phyloP scores from a whole-genome alignment of 2,329 filamentous ascomycete genomes.

The Clarireedia monteithiana region DNA sequence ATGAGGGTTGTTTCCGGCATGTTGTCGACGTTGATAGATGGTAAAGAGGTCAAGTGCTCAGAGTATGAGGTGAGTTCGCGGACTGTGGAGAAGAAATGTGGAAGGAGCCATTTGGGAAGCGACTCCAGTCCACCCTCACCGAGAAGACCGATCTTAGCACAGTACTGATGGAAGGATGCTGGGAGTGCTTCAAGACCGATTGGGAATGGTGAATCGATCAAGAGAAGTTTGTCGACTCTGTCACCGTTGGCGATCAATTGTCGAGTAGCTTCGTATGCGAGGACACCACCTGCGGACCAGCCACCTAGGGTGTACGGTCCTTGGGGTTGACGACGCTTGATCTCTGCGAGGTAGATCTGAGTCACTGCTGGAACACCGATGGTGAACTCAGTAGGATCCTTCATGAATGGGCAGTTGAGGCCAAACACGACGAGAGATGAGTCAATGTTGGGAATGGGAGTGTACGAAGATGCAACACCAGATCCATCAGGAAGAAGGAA shows the following conservation, averaged over 20 bases:
- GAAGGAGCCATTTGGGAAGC: constrained; percentile 60
- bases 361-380: constrained; percentile 59
- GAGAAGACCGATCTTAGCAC: constrained; percentile 62
- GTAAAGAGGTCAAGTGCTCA: constrained; percentile 57
- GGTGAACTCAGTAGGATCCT: constrained; percentile 54
- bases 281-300: constrained; percentile 69
- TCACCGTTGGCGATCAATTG: constrained; percentile 50
- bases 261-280: constrained; percentile 57
- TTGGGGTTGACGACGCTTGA: constrained; percentile 59
- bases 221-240: constrained; percentile 48
- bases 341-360: constrained; percentile 57
- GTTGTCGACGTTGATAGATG: constrained; percentile 42
- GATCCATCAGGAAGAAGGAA: constrained; percentile 42
- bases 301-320: constrained; percentile 62
- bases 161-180: constrained; percentile 44
- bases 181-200: constrained; percentile 61
- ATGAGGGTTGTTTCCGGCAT: constrained; percentile 56
- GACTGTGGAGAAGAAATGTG: constrained; percentile 54
- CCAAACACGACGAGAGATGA: constrained; percentile 42
- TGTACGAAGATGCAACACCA: constrained; percentile 31
- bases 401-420: constrained; percentile 65
- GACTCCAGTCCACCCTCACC: constrained; percentile 39
- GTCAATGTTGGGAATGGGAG: constrained; percentile 29
- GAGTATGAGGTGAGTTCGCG: constrained; percentile 52
- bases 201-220: constrained; percentile 60